phyloP scores from a whole-genome alignment of 371 early-diverging fungal species.

The Circinella umbellata region DNA sequence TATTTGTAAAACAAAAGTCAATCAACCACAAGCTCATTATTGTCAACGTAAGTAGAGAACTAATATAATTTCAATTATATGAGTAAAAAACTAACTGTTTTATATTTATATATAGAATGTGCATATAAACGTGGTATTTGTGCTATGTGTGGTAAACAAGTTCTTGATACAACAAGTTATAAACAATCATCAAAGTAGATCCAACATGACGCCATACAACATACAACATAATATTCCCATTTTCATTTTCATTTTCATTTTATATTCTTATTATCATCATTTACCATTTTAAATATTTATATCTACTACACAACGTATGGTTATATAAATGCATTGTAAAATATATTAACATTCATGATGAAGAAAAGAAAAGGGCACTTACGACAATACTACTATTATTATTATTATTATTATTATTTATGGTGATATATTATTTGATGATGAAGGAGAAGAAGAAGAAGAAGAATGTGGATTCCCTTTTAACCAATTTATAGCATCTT shows the following conservation, averaged over 20 bases:
- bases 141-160: slow-evolving; percentile 79
- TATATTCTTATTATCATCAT: no score
- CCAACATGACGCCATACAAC: background rate
- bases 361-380: no score
- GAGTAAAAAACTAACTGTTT: no score
- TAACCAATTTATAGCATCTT: slow-evolving; percentile 47
- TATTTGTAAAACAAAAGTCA: slow-evolving; percentile 67
- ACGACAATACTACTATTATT: no score
- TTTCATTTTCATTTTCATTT: background rate
- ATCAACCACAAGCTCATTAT: slow-evolving; percentile 67
- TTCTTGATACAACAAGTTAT: slow-evolving; percentile 67
- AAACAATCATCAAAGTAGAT: slow-evolving; percentile 64
- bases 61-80: background rate
- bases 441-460: background rate
- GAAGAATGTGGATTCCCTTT: slow-evolving; percentile 9
- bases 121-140: slow-evolving; percentile 79
- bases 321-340: no score
- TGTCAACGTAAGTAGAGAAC: slow-evolving; percentile 62
- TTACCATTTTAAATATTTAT: no score
- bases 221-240: background rate
- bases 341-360: no score
- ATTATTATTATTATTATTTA: no score
- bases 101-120: slow-evolving; percentile 44
- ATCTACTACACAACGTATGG: no score
- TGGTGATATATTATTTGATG: background rate